Evolutionary conservation across 306 rosid species (phyloP).

Genomic region (Gastrolobium villosum): DNA sequence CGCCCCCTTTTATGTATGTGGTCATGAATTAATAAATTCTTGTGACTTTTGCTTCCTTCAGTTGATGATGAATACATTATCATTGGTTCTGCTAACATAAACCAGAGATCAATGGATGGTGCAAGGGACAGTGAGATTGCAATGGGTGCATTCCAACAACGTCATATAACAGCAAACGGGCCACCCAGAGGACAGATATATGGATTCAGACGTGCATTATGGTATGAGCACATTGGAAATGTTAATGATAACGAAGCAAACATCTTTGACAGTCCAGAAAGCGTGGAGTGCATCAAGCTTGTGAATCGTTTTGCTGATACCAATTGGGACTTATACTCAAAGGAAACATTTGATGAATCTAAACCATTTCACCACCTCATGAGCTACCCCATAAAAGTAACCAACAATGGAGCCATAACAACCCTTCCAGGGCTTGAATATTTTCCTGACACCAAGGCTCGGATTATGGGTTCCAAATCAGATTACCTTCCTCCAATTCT

Average conservation of each 20-base stretch:
- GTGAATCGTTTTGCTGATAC: conserved; percentile 46
- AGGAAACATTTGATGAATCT: conserved; percentile 32
- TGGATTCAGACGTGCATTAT: conserved; percentile 71
- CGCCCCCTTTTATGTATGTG: too few species aligned
- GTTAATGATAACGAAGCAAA: not conserved
- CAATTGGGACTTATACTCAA: conserved; percentile 47
- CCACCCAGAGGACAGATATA: conserved; percentile 65
- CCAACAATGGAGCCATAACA: conserved; percentile 41
- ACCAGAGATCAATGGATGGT: conserved; percentile 94
- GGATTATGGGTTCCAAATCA: conserved; percentile 48
- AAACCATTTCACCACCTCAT: conserved; percentile 50
- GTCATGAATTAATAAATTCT: not conserved
- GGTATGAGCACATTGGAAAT: conserved; percentile 76
- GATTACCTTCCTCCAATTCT: conserved; percentile 55
- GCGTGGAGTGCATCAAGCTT: conserved; percentile 36
- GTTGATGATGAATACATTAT: conserved; percentile 96
- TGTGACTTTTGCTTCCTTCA: conserved; percentile 30
- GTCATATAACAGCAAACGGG: conserved; percentile 49
- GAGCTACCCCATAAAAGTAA: conserved; percentile 51
- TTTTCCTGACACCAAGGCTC: conserved; percentile 64
- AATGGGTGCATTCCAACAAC: conserved; percentile 88
- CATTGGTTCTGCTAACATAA: conserved; percentile 91
- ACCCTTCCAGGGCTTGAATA: conserved; percentile 34
- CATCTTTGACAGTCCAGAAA: conserved; percentile 47
- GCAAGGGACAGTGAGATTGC: conserved; percentile 92